Evolutionary conservation across 164 flowering plant genomes (phyloP), one percentile per base, ranked within the genome.

Genomic region (Cinnamomum micranthum): DNA sequence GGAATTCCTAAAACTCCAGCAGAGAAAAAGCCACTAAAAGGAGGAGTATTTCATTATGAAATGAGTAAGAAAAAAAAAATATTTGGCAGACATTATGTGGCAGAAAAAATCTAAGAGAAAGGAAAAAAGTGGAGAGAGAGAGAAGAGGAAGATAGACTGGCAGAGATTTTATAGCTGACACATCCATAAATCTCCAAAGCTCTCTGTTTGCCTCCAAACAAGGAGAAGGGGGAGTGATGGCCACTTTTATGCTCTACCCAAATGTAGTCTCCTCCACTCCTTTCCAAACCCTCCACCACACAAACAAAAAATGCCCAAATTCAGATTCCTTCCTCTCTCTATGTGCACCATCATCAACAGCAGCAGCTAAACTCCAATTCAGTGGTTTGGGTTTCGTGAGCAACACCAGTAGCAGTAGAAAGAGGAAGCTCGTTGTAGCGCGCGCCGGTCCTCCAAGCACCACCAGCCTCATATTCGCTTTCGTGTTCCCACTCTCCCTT

Each of bases 401-500:
- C 9, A 51, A 71, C 47, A 12, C 20, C 27, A 63, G 69, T 55
- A 50, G 71, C 27, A 28, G 66, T 65, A 76, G 77, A 52, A 65
- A 58, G 68, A 27, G 73, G 68, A 65, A 71, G 10, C 66, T 41
- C 51, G 69, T 71, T 52, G 77, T 81, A 70, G 73, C 72, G 31
- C 27, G 72, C 6, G 79, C 75, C 2, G 81, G 75, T 20, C 80
- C 77, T 2, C 80, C 76, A 10, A 77, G 79, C 78, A 67, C 73
- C 20, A 70, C 69, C 67, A 82, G 74, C 76, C 87, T 85, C 72
- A 51, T 89, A 20, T 85, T 88, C 67, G 98, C 95, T 1, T 88
- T 92, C 72, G 76, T 86, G 23, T 77, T 95, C 27, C 98, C 97
- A 1, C 72, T 91, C 58, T 84, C 98, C 69, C 94, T 95, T 70